Evolutionary conservation across 371 early-diverging fungal genomes (phyloP).

Genomic region (Zopfochytrium polystomum): DNA sequence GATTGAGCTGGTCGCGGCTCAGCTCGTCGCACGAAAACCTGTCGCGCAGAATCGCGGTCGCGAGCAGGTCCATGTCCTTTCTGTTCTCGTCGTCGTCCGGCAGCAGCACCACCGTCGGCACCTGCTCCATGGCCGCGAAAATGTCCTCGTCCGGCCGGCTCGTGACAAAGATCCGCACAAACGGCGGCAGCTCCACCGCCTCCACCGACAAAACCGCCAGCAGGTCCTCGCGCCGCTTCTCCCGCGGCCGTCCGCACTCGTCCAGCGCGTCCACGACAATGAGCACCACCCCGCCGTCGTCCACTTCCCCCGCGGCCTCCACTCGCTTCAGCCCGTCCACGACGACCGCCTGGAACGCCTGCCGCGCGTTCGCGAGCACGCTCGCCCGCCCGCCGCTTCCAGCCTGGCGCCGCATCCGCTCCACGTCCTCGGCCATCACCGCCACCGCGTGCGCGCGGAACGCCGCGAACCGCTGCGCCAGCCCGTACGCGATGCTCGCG

Average conservation of each 20-base stretch:
- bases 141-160: slow-evolving; percentile 11
- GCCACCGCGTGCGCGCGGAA: slow-evolving; percentile 1
- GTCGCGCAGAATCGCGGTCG: too few species aligned
- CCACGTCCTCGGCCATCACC: slow-evolving; percentile 11
- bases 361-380: too few species aligned
- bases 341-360: slow-evolving; percentile 4
- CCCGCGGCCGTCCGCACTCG: background rate
- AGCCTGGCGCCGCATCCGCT: too few species aligned
- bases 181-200: background rate
- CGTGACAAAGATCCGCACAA: slow-evolving; percentile 9
- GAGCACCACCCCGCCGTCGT: background rate
- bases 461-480: background rate
- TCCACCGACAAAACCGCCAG: background rate
- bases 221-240: background rate
- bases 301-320: background rate
- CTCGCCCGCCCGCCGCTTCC: too few species aligned
- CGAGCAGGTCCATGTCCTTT: background rate
- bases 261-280: slow-evolving; percentile 16
- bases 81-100: background rate
- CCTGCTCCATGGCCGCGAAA: background rate
- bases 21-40: too few species aligned
- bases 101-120: background rate
- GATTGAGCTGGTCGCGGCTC: background rate
- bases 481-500: slow-evolving; percentile 3
- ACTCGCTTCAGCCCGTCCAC: slow-evolving; percentile 5